Evolutionary conservation across 495 filamentous ascomycete species (phyloP), one percentile per base, ranked within the genome.

Genomic region (Daldinia vernicosa): DNA sequence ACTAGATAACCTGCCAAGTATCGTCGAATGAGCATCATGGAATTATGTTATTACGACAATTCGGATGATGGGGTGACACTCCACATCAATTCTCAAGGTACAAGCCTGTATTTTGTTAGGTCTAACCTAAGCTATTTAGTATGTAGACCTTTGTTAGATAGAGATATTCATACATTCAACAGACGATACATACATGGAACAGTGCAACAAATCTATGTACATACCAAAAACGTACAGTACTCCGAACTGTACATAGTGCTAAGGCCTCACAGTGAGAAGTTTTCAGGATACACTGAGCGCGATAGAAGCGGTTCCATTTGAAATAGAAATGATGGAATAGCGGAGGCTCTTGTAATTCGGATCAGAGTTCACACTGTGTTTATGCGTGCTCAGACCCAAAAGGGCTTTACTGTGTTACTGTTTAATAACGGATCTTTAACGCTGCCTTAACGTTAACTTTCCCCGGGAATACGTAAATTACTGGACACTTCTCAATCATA

Each of bases 21-120:
- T 64, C 54, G 60, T 66, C 69, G 69, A 72, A 72, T 67, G 64
- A 64, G 43, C 64, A 72, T 67, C 63, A 55, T 67, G 64, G 63
- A 67, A 72, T 63, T 72, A 67, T 67, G 69, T 60, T 60, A 72
- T 63, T 53, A 72, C 60, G 55, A 72, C 69, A 28, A 32, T 53
- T 60, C 27, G 63, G 63, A 63, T 71, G 9, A 71, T 64, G 55
- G 67, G 62, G 56, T 57, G 40, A 55, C 50, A 55, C 43, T 62
- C 58, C 59, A 69, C 59, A 11, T 27, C 50, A 40, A 55, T 51
- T 40, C 45, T 64, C 27, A 53, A 45, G 33, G 47, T 28, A 15
- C 15, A 55, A 55, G 53, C 53, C n/a, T 58, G 39, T 40, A 40
- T n/a, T 30, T 15, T 30, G 26, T 53, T 59, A 17, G 19, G 39